A percentile compares a stretch with the other conserved stretches of the same genome.
These are phyloP conservation scores for Manihot esculenta DNA, from an alignment of 441 rosid genomes.

Conservation along the genomic window DNA sequence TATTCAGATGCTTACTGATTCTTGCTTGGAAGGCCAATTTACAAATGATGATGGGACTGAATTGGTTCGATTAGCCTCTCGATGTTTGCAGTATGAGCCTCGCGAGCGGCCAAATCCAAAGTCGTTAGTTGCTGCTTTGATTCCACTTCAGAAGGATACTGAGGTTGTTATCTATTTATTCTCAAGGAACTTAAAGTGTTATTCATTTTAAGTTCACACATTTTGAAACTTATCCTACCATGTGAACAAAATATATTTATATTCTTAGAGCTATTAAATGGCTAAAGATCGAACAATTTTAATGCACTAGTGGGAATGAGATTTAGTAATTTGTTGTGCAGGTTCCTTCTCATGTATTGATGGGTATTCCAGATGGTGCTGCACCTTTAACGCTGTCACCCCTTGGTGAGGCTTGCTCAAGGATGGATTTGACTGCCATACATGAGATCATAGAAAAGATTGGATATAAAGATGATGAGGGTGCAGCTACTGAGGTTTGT, in stretches of 20 bases:
- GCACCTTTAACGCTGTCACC: conserved; percentile 59
- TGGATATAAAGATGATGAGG: conserved; percentile 91
- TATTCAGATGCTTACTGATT: conserved; percentile 77
- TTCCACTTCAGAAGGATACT: conserved; percentile 74
- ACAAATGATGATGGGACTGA: conserved; percentile 65
- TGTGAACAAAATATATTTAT: not conserved
- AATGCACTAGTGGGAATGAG: conserved; percentile 14
- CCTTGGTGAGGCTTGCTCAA: conserved; percentile 75
- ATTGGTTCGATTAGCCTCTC: conserved; percentile 72
- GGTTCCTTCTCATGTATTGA: conserved; percentile 76
- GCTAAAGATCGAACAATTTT: conserved; percentile 10
- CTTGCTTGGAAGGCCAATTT: conserved; percentile 82
- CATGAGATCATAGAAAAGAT: conserved; percentile 70
- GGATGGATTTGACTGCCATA: conserved; percentile 77
- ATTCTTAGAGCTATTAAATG: not conserved
- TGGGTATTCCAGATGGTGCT: conserved; percentile 66
- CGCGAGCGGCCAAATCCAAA: conserved; percentile 76
- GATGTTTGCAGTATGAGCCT: conserved; percentile 79
- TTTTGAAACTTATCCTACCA: conserved; percentile 9
- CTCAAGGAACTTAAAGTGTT: not conserved
- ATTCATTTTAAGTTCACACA: conserved; percentile 12
- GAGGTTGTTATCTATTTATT: conserved; percentile 43
- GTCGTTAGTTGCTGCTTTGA: conserved; percentile 60
- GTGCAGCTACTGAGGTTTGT: conserved; percentile 62
- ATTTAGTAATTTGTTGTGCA: conserved; percentile 24